Conservation (phyloP, 116 monocot species). For the Zostera marina region DNA sequence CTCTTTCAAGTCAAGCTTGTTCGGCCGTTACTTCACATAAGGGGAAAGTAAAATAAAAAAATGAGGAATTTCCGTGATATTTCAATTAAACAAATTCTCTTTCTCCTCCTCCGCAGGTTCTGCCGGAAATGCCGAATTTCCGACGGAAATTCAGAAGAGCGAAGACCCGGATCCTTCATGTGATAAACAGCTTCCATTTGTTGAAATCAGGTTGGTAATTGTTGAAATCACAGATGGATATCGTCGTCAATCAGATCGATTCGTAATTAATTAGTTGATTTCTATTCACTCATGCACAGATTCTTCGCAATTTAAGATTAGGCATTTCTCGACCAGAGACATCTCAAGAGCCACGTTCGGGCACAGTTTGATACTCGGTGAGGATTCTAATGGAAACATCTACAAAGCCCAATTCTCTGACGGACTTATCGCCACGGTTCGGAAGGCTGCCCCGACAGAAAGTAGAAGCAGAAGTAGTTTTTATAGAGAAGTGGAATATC, state of each 20-base stretch:
- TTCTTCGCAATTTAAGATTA: conserved; percentile 20
- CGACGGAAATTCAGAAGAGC: no score
- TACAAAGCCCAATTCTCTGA: conserved; percentile 70
- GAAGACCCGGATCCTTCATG: no score
- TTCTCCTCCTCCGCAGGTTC: no score
- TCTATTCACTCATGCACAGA: conserved; percentile 13
- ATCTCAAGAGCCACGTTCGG: conserved; percentile 60
- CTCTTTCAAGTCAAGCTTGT: no score
- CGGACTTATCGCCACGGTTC: conserved; percentile 48
- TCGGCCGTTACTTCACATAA: no score
- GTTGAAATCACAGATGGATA: background rate
- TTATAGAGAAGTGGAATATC: conserved; percentile 29
- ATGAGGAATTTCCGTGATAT: no score
- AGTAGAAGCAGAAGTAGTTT: conserved; percentile 22
- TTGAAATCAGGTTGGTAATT: background rate
- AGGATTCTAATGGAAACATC: conserved; percentile 33
- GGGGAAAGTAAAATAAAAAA: no score
- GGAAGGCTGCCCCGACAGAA: conserved; percentile 17
- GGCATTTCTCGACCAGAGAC: conserved; percentile 50
- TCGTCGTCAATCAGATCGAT: background rate
- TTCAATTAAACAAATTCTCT: no score
- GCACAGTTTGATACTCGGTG: conserved; percentile 48
- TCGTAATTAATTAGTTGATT: background rate
- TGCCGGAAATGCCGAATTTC: no score
- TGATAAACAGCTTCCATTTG: no score